These are phyloP conservation scores for Corylus americana DNA, from an alignment of 306 rosid genomes.

Conservation along the genomic window DNA sequence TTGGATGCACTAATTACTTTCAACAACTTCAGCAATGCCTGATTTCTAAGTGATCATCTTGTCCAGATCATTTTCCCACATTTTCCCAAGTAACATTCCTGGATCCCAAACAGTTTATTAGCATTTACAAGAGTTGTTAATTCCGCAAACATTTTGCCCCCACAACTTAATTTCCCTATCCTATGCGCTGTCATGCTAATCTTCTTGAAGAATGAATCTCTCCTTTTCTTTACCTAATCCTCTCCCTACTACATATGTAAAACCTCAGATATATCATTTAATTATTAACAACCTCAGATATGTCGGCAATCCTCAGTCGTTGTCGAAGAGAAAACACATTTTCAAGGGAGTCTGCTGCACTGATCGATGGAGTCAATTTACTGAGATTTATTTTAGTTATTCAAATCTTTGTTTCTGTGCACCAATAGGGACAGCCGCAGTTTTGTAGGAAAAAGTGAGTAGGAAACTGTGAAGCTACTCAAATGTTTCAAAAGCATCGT, in stretches of 20 bases:
- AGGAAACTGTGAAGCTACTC: conserved; percentile 81
- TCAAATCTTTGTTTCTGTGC: conserved; percentile 16
- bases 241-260: conserved; percentile 14
- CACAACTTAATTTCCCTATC: neutral
- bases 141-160: conserved; percentile 29
- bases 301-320: conserved; percentile 35
- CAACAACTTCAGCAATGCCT: neutral
- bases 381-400: conserved; percentile 33
- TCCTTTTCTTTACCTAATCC: conserved; percentile 61
- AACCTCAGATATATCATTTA: conserved; percentile 5
- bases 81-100: neutral
- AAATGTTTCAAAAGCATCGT: conserved; percentile 46
- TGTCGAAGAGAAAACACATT: conserved; percentile 36
- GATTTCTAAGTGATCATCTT: neutral
- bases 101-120: too few species aligned
- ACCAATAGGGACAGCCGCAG: conserved; percentile 37
- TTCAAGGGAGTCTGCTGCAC: conserved; percentile 14
- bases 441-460: conserved; percentile 36
- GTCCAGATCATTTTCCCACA: neutral
- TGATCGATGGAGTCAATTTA: conserved; percentile 38
- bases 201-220: neutral
- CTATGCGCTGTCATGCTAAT: neutral
- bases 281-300: neutral
- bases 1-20: neutral
- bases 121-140: neutral